Conservation (phyloP, 2,329 filamentous ascomycete genomes). For the Epichloe elymi region DNA sequence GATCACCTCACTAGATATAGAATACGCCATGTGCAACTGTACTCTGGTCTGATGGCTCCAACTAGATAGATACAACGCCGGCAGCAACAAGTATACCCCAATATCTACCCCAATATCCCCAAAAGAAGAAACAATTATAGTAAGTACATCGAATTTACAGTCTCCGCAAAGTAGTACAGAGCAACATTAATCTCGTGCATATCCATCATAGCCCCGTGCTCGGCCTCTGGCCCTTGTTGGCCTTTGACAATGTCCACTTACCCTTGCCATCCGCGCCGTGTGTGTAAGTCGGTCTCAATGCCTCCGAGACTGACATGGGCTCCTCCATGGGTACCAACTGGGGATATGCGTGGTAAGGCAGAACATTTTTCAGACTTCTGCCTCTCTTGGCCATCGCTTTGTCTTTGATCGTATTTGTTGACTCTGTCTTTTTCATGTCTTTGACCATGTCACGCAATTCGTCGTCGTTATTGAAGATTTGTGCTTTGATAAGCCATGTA, state of each 20-base stretch:
- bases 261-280: slow-evolving; percentile 12
- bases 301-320: slow-evolving; percentile 23
- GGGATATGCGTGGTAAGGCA: slow-evolving; percentile 25
- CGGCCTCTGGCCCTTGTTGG: slow-evolving; percentile 12
- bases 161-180: not conserved
- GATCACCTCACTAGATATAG: too few species aligned
- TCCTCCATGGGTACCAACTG: slow-evolving; percentile 22
- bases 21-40: too few species aligned
- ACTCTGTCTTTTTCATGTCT: slow-evolving; percentile 31
- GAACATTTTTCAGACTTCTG: slow-evolving; percentile 15
- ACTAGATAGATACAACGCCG: too few species aligned
- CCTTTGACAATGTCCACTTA: slow-evolving; percentile 14
- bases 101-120: too few species aligned
- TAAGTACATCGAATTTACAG: too few species aligned
- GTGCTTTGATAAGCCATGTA: slow-evolving; percentile 62
- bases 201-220: slow-evolving; percentile 13
- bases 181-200: too few species aligned
- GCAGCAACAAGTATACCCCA: too few species aligned
- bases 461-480: slow-evolving; percentile 61
- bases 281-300: slow-evolving; percentile 13
- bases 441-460: slow-evolving; percentile 65
- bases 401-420: slow-evolving; percentile 11
- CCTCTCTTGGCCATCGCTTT: slow-evolving; percentile 13
- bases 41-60: too few species aligned
- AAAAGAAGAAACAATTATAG: too few species aligned